Evolutionary conservation across 495 filamentous ascomycete species (phyloP).

Genomic region (Penicillium atrosanguineum): DNA sequence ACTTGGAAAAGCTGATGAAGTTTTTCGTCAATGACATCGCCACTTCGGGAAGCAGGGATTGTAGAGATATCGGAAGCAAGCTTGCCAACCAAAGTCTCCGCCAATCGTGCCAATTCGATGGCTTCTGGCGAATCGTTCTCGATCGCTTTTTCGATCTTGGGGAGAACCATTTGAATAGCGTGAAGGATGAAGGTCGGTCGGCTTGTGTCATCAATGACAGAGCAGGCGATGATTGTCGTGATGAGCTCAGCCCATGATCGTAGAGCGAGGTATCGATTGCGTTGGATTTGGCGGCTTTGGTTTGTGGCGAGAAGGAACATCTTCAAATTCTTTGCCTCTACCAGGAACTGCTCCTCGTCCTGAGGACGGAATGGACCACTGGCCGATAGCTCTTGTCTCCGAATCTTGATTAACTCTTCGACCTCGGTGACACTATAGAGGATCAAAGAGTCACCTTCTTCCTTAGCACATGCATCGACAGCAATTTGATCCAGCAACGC

Average conservation of each 20-base stretch:
- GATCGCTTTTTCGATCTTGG: conserved; percentile 74
- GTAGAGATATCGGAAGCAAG: conserved; percentile 56
- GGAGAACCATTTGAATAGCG: conserved; percentile 77
- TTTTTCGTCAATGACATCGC: conserved; percentile 80
- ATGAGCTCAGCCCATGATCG: conserved; percentile 79
- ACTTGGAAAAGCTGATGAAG: conserved; percentile 88
- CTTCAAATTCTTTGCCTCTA: conserved; percentile 56
- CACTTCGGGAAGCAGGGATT: conserved; percentile 47
- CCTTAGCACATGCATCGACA: conserved; percentile 56
- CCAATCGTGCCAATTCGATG: conserved; percentile 70
- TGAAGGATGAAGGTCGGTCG: conserved; percentile 77
- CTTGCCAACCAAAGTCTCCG: conserved; percentile 71
- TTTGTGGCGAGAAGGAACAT: conserved; percentile 68
- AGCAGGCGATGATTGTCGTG: conserved; percentile 71
- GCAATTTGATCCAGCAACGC: conserved; percentile 59
- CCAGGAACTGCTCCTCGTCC: conserved; percentile 55
- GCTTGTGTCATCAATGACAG: conserved; percentile 64
- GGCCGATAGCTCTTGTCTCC: conserved; percentile 51
- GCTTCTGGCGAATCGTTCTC: conserved; percentile 62
- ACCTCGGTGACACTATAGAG: conserved; percentile 56
- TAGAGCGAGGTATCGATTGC: conserved; percentile 62
- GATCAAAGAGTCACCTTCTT: conserved; percentile 43
- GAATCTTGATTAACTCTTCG: conserved; percentile 60
- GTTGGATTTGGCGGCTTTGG: conserved; percentile 55
- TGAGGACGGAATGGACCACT: conserved; percentile 49